phyloP scores from a whole-genome alignment of 768 basidiomycete species.

The Mycena indigotica region DNA sequence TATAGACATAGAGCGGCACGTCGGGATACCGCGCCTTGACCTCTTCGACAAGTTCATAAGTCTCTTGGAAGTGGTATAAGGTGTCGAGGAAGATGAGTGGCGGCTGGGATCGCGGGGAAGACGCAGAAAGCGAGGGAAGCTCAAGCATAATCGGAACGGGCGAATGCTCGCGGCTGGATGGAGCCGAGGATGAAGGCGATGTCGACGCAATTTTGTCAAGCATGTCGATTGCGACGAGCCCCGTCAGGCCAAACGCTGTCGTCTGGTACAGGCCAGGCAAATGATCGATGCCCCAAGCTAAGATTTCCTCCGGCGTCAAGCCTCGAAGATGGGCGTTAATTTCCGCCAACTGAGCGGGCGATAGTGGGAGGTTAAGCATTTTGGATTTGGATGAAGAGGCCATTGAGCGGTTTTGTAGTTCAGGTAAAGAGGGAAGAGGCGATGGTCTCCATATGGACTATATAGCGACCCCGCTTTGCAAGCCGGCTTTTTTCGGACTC shows the following conservation, averaged over 20 bases:
- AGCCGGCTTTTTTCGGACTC: neutral
- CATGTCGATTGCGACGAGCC: constrained; percentile 93
- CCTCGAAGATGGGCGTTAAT: constrained; percentile 76
- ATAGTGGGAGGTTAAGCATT: constrained; percentile 56
- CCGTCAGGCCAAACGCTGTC: constrained; percentile 95
- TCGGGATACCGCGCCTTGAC: constrained; percentile 70
- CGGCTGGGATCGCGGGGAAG: constrained; percentile 26
- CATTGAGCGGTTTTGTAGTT: constrained; percentile 16
- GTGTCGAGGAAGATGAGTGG: constrained; percentile 97
- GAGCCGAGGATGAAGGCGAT: neutral
- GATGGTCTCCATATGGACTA: neutral
- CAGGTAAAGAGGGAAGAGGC: neutral
- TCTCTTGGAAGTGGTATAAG: constrained; percentile 93
- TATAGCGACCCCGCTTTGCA: neutral
- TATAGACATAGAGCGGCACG: constrained; percentile 75
- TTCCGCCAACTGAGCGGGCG: constrained; percentile 54
- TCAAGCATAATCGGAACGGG: neutral
- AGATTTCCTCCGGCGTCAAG: constrained; percentile 80
- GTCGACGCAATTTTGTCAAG: constrained; percentile 72
- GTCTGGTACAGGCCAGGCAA: constrained; percentile 88
- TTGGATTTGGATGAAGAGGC: constrained; percentile 39
- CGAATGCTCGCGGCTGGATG: neutral
- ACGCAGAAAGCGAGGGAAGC: constrained; percentile 37
- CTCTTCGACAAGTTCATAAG: constrained; percentile 84
- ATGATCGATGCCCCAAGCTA: constrained; percentile 81